Evolutionary conservation across 2,329 filamentous ascomycete species (phyloP), one percentile per base, ranked within the genome.

Genomic region (Nemania bipapillata): DNA sequence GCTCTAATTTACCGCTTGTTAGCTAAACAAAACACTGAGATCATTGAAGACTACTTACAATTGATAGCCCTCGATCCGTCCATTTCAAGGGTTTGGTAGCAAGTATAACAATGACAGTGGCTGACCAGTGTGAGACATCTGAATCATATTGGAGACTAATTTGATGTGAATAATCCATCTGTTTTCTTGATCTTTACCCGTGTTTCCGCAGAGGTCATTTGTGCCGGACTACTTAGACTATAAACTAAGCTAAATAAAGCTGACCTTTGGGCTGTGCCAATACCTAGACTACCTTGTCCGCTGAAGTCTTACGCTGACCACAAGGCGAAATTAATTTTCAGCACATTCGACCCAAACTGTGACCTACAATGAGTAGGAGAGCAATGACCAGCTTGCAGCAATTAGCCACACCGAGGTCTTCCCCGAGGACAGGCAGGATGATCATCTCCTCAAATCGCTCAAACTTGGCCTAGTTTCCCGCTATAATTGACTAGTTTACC

Each of bases 401-500:
- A 28, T 26, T 50, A 24, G 20, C 22, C 24, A 11, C 15, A 28
- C 28, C 17, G 24, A 28, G 40, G 40, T n/a, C 17, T 9, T 45
- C 17, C 9, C 17, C 17, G 17, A 45, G 17, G 5, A 8, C n/a
- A 20, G 8, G 17, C 40, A 20, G 20, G 40, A 45, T 6, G 40
- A 45, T 45, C 40, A 45, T 40, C 40, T 20, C 17, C 40, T 45
- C 17, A n/a, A 45, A 45, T 40, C 15, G 37, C 9, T 45, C 40
- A 8, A 45, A 45, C 12, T 50, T 50, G 26, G 45, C 17, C 37
- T 45, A 50, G 57, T 17, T 61, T 53, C 32, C 15, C 35, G 50
- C 35, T 11, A 24, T 32, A 26, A 45, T 32, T 17, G 26, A 42
- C 59, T 63, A 45, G 50, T 37, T 9, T 42, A 42, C 58, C 47